Evolutionary conservation across 2,329 filamentous ascomycete species (phyloP).

Genomic region (Xylaria sp.): DNA sequence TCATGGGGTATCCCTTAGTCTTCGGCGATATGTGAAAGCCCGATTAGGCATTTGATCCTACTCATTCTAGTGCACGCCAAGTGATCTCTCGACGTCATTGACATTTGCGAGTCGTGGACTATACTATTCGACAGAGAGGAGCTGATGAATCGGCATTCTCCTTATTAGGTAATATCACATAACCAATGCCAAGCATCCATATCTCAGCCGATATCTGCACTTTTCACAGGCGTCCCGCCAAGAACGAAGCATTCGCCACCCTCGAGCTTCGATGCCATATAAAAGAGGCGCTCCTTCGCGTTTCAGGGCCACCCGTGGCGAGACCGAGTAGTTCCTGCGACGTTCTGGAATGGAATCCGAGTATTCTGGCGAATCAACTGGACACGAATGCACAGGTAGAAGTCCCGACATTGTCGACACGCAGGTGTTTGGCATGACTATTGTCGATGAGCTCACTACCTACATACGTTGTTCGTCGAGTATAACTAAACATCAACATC

Average conservation of each 20-base stretch:
- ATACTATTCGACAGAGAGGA: background rate
- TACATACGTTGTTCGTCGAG: too few species aligned
- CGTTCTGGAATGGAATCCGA: slow-evolving; percentile 32
- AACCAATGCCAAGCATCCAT: background rate
- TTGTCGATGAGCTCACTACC: too few species aligned
- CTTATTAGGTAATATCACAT: background rate
- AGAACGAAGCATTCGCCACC: slow-evolving; percentile 30
- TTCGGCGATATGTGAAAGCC: too few species aligned
- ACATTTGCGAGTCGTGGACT: background rate
- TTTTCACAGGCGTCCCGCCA: slow-evolving; percentile 28
- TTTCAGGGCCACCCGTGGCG: slow-evolving; percentile 34
- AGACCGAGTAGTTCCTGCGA: slow-evolving; percentile 34
- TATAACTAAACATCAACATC: too few species aligned
- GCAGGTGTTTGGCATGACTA: too few species aligned
- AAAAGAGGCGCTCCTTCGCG: slow-evolving; percentile 34
- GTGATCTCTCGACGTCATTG: background rate
- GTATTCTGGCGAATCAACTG: slow-evolving; percentile 32
- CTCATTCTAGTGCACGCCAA: too few species aligned
- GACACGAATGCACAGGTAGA: slow-evolving; percentile 33
- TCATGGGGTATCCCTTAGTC: too few species aligned
- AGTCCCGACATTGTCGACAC: background rate
- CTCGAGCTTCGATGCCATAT: slow-evolving; percentile 26
- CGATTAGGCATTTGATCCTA: too few species aligned
- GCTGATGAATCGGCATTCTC: background rate
- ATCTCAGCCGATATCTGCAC: slow-evolving; percentile 23